A percentile compares a stretch with the other conserved stretches of the same genome.
phyloP scores from a whole-genome alignment of 305 asterid genomes.

The Ilex paraguariensis region DNA sequence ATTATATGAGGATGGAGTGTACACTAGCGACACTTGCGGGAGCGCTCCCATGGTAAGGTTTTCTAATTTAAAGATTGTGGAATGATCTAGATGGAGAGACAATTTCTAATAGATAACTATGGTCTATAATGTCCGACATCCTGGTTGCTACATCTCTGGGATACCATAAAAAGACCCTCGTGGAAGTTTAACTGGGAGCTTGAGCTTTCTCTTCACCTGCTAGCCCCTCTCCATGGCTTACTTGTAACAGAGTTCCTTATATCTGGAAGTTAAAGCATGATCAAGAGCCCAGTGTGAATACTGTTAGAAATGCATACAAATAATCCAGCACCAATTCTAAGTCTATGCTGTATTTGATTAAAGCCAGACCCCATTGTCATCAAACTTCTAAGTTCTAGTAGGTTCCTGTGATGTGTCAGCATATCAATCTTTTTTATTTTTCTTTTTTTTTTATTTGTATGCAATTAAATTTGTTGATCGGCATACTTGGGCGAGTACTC shows the following conservation, averaged over 20 bases:
- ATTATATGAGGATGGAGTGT: conserved; percentile 65
- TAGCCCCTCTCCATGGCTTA: neutral
- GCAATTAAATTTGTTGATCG: too few relatives aligned
- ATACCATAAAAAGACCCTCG: neutral
- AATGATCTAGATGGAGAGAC: neutral
- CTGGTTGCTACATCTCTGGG: neutral
- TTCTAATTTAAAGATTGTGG: neutral
- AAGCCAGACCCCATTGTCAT: neutral
- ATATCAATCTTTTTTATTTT: too few relatives aligned
- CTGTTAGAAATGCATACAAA: too few relatives aligned
- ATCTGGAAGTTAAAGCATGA: too few relatives aligned
- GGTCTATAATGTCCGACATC: too few relatives aligned
- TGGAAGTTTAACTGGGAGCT: neutral
- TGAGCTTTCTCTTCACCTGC: neutral
- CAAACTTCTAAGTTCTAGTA: too few relatives aligned
- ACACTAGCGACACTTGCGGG: conserved; percentile 68
- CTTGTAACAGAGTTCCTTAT: neutral
- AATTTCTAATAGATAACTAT: neutral
- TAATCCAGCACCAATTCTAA: too few relatives aligned
- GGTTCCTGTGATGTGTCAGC: too few relatives aligned
- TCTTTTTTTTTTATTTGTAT: too few relatives aligned
- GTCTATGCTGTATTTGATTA: neutral
- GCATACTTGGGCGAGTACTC: neutral
- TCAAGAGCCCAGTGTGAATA: too few relatives aligned
- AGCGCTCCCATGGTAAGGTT: conserved; percentile 63